These are phyloP conservation scores for Penicillium antarcticum DNA, from an alignment of 495 filamentous ascomycete genomes.

Conservation along the genomic window DNA sequence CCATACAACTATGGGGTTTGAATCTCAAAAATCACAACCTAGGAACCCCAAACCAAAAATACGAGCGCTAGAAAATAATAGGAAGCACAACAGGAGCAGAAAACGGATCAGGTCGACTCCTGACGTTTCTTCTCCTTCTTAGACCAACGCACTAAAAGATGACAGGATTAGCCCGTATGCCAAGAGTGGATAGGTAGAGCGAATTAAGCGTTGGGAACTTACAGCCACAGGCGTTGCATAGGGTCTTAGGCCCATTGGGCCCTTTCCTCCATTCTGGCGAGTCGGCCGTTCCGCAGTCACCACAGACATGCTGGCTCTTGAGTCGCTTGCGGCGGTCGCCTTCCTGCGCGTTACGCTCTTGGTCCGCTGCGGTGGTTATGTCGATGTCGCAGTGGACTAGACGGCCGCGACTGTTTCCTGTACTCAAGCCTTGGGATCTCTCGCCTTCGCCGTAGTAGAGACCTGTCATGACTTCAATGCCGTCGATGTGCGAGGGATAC, in stretches of 20 bases:
- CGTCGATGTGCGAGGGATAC: constrained; percentile 72
- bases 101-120: constrained; percentile 13
- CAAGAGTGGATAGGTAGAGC: not conserved
- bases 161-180: not conserved
- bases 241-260: constrained; percentile 87
- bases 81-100: not conserved
- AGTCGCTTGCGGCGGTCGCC: constrained; percentile 87
- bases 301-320: constrained; percentile 96
- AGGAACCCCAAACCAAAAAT: not conserved
- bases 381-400: constrained; percentile 84
- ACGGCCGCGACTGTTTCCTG: constrained; percentile 72
- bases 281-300: constrained; percentile 91
- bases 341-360: constrained; percentile 37
- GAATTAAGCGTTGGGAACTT: constrained; percentile 27
- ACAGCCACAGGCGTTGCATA: constrained; percentile 96
- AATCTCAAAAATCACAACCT: not conserved
- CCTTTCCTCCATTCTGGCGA: constrained; percentile 98
- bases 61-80: not conserved
- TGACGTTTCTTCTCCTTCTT: constrained; percentile 72
- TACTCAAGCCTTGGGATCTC: constrained; percentile 82
- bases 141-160: constrained; percentile 59
- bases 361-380: constrained; percentile 77
- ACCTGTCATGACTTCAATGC: constrained; percentile 92
- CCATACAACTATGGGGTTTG: constrained; percentile 1
- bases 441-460: constrained; percentile 87